These are phyloP conservation scores for Verbascum thapsus DNA, from an alignment of 257 asterid species.

Conservation along the genomic window DNA sequence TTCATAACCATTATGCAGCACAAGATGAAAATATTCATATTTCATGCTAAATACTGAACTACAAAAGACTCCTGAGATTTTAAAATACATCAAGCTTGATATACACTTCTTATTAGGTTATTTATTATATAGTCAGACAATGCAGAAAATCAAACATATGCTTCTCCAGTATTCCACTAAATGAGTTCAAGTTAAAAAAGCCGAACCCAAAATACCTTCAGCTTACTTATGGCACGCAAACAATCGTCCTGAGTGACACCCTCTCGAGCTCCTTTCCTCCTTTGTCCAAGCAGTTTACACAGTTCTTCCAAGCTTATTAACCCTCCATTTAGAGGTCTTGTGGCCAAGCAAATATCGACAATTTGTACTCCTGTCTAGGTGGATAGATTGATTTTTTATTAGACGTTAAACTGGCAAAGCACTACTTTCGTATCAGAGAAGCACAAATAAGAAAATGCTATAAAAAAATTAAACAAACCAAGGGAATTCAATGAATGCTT, in stretches of 20 bases:
- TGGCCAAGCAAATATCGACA: constrained; percentile 86
- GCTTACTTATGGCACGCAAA: constrained; percentile 95
- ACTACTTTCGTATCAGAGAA: neutral
- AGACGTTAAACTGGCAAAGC: constrained; percentile 13
- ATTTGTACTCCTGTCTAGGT: constrained; percentile 95
- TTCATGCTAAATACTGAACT: too few species aligned
- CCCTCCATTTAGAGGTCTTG: constrained; percentile 89
- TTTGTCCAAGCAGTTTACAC: constrained; percentile 75
- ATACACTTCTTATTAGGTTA: too few species aligned
- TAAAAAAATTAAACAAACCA: neutral
- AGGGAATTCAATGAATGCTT: neutral
- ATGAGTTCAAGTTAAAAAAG: neutral
- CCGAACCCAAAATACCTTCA: constrained; percentile 59
- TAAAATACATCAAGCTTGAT: too few species aligned
- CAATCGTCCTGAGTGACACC: constrained; percentile 92
- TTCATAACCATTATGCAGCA: too few species aligned
- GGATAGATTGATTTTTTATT: constrained; percentile 29
- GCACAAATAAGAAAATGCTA: constrained; percentile 14
- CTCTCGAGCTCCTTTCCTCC: constrained; percentile 86
- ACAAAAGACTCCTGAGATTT: too few species aligned
- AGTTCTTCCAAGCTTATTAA: constrained; percentile 91
- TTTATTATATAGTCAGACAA: too few species aligned
- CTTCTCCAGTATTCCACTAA: neutral
- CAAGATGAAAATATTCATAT: too few species aligned
- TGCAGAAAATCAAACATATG: too few species aligned